These are phyloP conservation scores for Mycena citricolor DNA, from an alignment of 1,284 basidiomycete genomes.

Conservation along the genomic window DNA sequence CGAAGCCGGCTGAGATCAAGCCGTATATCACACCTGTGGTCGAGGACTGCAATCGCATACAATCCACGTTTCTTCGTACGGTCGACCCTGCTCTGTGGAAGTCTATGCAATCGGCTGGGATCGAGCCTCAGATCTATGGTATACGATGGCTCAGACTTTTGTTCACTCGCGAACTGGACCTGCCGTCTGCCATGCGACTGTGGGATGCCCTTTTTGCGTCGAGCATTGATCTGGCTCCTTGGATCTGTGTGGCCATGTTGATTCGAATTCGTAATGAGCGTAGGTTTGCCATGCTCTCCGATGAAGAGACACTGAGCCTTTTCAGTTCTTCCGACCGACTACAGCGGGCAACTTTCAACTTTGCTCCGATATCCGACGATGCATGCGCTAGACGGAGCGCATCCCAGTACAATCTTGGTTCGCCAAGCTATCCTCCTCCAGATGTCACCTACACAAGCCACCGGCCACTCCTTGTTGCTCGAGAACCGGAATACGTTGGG, in stretches of 20 bases:
- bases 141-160: conserved; percentile 91
- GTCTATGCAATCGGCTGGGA: conserved; percentile 71
- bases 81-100: conserved; percentile 83
- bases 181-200: conserved; percentile 73
- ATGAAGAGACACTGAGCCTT: conserved; percentile 16
- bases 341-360: conserved; percentile 78
- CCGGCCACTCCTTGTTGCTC: conserved; percentile 71
- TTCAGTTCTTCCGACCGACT: conserved; percentile 82
- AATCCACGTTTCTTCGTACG: conserved; percentile 68
- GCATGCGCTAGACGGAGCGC: conserved; percentile 34
- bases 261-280: conserved; percentile 85
- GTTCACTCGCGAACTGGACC: conserved; percentile 85
- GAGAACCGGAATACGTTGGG: conserved; percentile 80
- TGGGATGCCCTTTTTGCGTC: conserved; percentile 93
- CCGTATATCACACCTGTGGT: conserved; percentile 83
- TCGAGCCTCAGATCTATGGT: conserved; percentile 94
- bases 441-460: conserved; percentile 68
- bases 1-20: conserved; percentile 49
- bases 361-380: conserved; percentile 81
- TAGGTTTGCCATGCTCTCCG: conserved; percentile 38
- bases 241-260: conserved; percentile 90
- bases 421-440: conserved; percentile 81
- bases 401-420: conserved; percentile 70
- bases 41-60: conserved; percentile 75
- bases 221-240: conserved; percentile 70